Evolutionary conservation across 441 rosid species (phyloP).

Genomic region (Pelargonium myrrhifolium): DNA sequence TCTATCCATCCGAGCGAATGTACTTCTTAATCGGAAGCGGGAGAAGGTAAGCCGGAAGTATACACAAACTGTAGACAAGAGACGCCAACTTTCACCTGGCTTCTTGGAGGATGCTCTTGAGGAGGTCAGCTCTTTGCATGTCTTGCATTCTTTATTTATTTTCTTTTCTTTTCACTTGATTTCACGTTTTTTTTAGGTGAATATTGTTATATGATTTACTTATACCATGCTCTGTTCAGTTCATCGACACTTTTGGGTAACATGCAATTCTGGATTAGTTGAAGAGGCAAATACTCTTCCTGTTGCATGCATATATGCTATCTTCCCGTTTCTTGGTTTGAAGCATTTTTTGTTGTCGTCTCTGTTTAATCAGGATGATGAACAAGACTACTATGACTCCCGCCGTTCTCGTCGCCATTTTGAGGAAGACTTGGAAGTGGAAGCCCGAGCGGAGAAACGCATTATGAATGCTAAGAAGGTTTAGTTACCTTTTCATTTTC

Average conservation of each 20-base stretch:
- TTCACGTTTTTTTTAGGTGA: not conserved
- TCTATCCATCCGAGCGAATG: slow-evolving; percentile 82
- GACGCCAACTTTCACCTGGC: slow-evolving; percentile 83
- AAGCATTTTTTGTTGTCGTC: slow-evolving; percentile 10
- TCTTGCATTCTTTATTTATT: slow-evolving; percentile 9
- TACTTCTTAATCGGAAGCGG: slow-evolving; percentile 74
- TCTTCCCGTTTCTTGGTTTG: not conserved
- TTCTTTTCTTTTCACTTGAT: not conserved
- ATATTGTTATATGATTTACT: not conserved
- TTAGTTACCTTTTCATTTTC: slow-evolving; percentile 3
- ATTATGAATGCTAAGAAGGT: slow-evolving; percentile 97
- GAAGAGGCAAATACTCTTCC: not conserved
- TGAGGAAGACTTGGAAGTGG: slow-evolving; percentile 88
- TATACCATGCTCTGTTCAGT: slow-evolving; percentile 3
- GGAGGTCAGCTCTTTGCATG: slow-evolving; percentile 46
- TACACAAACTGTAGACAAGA: slow-evolving; percentile 56
- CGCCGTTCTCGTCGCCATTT: slow-evolving; percentile 68
- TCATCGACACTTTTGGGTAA: not conserved
- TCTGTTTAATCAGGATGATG: slow-evolving; percentile 57
- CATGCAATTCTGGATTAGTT: not conserved
- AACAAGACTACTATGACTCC: slow-evolving; percentile 67
- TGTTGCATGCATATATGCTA: not conserved
- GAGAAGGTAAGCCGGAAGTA: slow-evolving; percentile 85
- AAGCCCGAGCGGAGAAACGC: slow-evolving; percentile 80
- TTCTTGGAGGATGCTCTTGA: slow-evolving; percentile 94